A percentile compares a stretch with the other conserved stretches of the same genome.
Evolutionary conservation across 129 eudicot species (phyloP).

Genomic region (Lactuca saligna): DNA sequence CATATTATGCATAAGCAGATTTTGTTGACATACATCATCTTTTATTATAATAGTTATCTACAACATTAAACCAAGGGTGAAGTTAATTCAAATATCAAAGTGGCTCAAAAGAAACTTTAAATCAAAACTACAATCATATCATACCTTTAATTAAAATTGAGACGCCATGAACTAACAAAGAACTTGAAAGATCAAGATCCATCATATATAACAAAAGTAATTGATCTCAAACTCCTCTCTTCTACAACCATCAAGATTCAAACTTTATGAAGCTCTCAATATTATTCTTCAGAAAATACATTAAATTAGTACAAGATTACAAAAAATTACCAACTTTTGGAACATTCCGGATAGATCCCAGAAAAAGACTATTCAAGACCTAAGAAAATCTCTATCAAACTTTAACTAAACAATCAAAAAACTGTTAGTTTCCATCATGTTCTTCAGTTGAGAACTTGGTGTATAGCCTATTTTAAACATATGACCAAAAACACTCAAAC

Average conservation of each 20-base stretch:
- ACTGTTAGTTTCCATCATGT: constrained; percentile 27
- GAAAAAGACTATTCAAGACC: neutral
- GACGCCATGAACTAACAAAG: too few species aligned
- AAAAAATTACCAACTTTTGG: constrained; percentile 4
- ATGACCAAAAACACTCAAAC: constrained; percentile 41
- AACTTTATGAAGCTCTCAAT: constrained; percentile 8
- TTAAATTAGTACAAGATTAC: constrained; percentile 12
- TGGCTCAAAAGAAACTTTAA: constrained; percentile 13
- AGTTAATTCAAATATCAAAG: constrained; percentile 15
- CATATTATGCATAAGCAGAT: too few species aligned
- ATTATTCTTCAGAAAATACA: constrained; percentile 21
- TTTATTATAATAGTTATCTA: neutral
- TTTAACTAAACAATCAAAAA: constrained; percentile 4
- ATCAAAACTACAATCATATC: neutral
- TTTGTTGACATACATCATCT: too few species aligned
- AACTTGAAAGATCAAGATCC: neutral
- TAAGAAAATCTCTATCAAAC: neutral
- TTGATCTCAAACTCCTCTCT: constrained; percentile 1
- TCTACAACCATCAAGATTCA: constrained; percentile 8
- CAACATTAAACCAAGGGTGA: constrained; percentile 15
- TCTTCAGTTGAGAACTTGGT: constrained; percentile 27
- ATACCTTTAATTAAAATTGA: constrained; percentile 3
- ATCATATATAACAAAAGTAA: neutral
- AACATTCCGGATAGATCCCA: constrained; percentile 12
- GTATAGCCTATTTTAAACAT: constrained; percentile 51